Evolutionary conservation across 768 basidiomycete genomes (phyloP).

Genomic region (Mycena galopus): DNA sequence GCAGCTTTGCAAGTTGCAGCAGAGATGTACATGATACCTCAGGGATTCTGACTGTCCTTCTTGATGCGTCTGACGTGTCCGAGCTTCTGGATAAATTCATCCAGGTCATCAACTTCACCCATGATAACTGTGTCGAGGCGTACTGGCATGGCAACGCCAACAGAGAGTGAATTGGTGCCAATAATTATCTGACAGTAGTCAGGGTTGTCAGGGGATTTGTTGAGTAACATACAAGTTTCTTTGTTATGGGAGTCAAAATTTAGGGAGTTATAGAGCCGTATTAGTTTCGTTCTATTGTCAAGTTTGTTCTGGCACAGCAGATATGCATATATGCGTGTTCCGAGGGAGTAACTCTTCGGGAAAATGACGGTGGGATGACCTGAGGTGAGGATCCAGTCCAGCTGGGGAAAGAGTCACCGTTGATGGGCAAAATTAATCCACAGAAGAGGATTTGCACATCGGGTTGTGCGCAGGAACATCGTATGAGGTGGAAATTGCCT

Average conservation of each 20-base stretch:
- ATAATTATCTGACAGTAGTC: not conserved
- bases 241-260: slow-evolving; percentile 7
- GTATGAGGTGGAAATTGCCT: slow-evolving; percentile 7
- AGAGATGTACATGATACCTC: not conserved
- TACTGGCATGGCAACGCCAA: not conserved
- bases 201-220: not conserved
- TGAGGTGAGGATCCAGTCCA: slow-evolving; percentile 1
- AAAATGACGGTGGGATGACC: not conserved
- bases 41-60: not conserved
- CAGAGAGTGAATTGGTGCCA: slow-evolving; percentile 7
- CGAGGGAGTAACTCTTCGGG: not conserved
- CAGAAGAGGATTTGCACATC: slow-evolving; percentile 12
- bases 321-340: not conserved
- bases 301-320: not conserved
- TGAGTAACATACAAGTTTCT: not conserved
- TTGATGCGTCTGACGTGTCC: not conserved
- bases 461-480: not conserved
- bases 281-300: not conserved
- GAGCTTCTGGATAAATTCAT: not conserved
- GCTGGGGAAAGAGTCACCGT: slow-evolving; percentile 29
- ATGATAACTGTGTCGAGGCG: not conserved
- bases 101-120: not conserved
- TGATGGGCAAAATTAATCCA: not conserved
- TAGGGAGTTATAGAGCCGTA: not conserved
- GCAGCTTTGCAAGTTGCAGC: not conserved